Evolutionary conservation across 2,329 filamentous ascomycete species (phyloP), one percentile per base, ranked within the genome.

Genomic region (Metarhizium anisopliae): DNA sequence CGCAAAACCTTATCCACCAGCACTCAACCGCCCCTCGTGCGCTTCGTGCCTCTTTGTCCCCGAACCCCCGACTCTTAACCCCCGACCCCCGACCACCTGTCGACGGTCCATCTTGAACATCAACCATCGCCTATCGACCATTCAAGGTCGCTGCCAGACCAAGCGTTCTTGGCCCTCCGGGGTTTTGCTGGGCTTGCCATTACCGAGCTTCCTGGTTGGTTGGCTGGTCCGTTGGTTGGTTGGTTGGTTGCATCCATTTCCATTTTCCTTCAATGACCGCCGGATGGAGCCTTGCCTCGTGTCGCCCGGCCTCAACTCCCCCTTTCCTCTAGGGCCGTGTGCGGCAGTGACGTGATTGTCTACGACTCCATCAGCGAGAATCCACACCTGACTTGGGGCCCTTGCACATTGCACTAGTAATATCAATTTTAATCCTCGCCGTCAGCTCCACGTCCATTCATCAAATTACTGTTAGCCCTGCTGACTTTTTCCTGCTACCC

Each of bases 331-430:
- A 14, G 52, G 45, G 52, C 56, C 51, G 52, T 54, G 50, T 56
- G 38, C 53, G 53, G 55, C 29, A 47, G 59, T 61, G 59, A 61
- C 59, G 59, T 61, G 59, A 59, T 55, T 53, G 58, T 53, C 45
- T 51, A 38, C 59, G 42, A 54, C 52, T 58, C 42, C 38, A 38
- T 53, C 51, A 45, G 25, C 45, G 25, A n/a, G 25, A 30, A 49
- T 49, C 45, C 45, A 29, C 45, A 49, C 45, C 18, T 40, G 11
- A 10, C 42, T 30, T 49, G 13, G 45, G 14, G 25, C 42, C 16
- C 42, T 45, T 8, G 42, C 42, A 40, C 11, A 13, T 40, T 45
- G 42, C 16, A 20, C 42, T 45, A 8, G 32, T 35, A 35, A 35
- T 35, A 35, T 35, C 32, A 35, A 35, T 45, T 10, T 45, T 40